Evolutionary conservation across 306 rosid genomes (phyloP), one percentile per base, ranked within the genome.

Genomic region (Trifolium pratense): DNA sequence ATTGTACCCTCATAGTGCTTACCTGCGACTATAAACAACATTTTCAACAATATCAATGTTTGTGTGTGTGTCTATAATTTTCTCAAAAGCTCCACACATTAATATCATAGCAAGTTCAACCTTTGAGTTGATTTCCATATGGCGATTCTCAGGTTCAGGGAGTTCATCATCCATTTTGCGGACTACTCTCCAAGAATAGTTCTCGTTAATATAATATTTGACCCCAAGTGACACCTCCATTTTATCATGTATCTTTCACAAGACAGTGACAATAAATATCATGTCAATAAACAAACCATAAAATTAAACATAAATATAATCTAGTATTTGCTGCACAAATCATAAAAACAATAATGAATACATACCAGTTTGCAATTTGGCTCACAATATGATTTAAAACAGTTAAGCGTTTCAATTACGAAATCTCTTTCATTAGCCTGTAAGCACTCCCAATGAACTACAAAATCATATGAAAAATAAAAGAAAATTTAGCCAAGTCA

Each of bases 1-100:
- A 39, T 9, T 39, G 12, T 9, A 39, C 45, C 10, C 3, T 9
- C 10, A 0, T 9, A 51, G 21, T 46, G 61, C 78, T 76, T 75
- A 86, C 87, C 82, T 68, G 17, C 42, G 7, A 23, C 68, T 83
- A 71, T 68, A 81, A 9, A 81, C 7, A 9, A 83, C 75, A 70
- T 75, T 72, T 16, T 53, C 73, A 37, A 83, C 16, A 21, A 86
- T 37, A 64, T 86, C n/a, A 3, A 68, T 51, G 64, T 64, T 25
- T 0, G 86, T 78, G 61, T 37, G 26, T 12, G 76, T 17, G 49
- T 83, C 87, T 3, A 48, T 62, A 9, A 78, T 80, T 7, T 62
- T 32, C 49, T 20, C 53, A 17, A 83, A 83, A 46, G 68, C 53
- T 52, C 65, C 76, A 34, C 75, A n/a, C 82, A 86, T 75, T 25